Base-by-base conservation (phyloP, 1,284 basidiomycete genomes). In the Porphyrellus sp. region DNA sequence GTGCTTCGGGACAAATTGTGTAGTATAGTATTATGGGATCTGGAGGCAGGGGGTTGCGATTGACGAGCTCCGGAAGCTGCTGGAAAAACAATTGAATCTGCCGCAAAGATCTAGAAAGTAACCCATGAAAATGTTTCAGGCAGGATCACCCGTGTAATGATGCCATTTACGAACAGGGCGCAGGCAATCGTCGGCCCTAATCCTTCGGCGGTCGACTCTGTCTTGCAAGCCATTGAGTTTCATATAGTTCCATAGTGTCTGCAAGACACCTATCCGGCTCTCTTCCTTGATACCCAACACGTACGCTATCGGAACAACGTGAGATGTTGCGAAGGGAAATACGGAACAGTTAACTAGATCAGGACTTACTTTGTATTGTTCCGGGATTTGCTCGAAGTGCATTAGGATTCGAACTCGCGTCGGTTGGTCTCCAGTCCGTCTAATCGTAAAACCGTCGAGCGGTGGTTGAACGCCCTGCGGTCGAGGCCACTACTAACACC, bases 201-300 rank as follows among this genome's bases (percentile, higher is more conserved):
- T 83, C 49, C 86, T 73, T 42, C 89, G 82, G 51, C 88, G 80
- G 70, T 98, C 93, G 0, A 86, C 83, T 65, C 95, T 94, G 70
- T 98, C 93, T 70, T 97, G 91, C 18, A 98, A 77, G 21, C 86
- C 85, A 56, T 90, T 79, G 18, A 87, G 74, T 70, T 96, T 96
- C 72, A 98, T 89, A 62, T 97, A 94, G 62, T 88, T 90, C 95
- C 95, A 98, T 11, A 98, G 70, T 0, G 90, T 83, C 53, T 91
- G 85, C 35, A 98, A 81, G 18, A 93, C 82, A 12, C 88, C 91
- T 12, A 88, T 76, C 23, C 92, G 81, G 34, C 91, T 93, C 34
- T 92, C 93, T 67, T 98, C 91, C 57, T 88, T 87, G 62, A 96
- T 78, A 21, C 85, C 87, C 35, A 98, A 76, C 27, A 96, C 70